Conservation (phyloP, 768 basidiomycete genomes). For the Boletus reticulatus region DNA sequence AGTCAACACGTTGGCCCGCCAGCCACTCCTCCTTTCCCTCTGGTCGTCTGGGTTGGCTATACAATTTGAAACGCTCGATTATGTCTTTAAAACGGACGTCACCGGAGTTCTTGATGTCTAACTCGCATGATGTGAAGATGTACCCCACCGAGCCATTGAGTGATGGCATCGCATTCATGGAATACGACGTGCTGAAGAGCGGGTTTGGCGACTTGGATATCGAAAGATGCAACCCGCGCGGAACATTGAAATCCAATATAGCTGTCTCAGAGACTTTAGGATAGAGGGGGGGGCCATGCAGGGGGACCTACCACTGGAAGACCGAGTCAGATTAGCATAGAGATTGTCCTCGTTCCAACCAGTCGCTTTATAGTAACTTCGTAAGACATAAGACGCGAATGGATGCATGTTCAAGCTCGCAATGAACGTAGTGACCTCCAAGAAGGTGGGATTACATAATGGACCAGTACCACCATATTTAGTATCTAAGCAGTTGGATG, state of each 20-base stretch:
- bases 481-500: slow-evolving; percentile 10
- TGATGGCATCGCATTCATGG: slow-evolving; percentile 90
- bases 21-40: slow-evolving; percentile 79
- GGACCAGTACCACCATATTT: background rate
- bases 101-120: slow-evolving; percentile 67
- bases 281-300: background rate
- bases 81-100: slow-evolving; percentile 84
- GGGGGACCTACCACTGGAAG: slow-evolving; percentile 68
- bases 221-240: slow-evolving; percentile 73
- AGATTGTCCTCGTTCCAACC: slow-evolving; percentile 98
- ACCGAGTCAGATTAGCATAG: slow-evolving; percentile 85
- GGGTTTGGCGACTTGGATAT: slow-evolving; percentile 88
- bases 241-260: slow-evolving; percentile 88
- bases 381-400: slow-evolving; percentile 84
- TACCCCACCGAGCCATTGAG: slow-evolving; percentile 92
- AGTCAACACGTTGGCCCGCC: slow-evolving; percentile 74
- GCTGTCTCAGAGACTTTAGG: slow-evolving; percentile 43
- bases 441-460: slow-evolving; percentile 14
- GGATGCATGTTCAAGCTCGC: slow-evolving; percentile 60
- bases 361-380: slow-evolving; percentile 87
- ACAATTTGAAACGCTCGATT: slow-evolving; percentile 84
- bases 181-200: slow-evolving; percentile 86
- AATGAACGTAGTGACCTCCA: background rate
- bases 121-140: slow-evolving; percentile 85
- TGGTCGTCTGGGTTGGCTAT: slow-evolving; percentile 77